Evolutionary conservation across 495 filamentous ascomycete species (phyloP).

Genomic region (Penicillium daleae): DNA sequence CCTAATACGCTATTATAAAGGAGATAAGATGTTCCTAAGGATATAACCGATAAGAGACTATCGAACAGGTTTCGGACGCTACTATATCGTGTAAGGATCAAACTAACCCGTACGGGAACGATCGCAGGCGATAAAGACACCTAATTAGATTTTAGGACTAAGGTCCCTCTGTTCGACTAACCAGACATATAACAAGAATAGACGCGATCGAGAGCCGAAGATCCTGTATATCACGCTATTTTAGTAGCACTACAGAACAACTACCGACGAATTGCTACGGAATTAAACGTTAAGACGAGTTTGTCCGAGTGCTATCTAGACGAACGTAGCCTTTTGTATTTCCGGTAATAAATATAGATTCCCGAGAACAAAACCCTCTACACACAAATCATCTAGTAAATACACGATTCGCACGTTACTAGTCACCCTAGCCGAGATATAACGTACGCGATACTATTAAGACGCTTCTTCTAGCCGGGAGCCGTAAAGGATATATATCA

Average conservation of each 20-base stretch:
- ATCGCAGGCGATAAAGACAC: neutral
- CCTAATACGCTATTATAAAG: neutral
- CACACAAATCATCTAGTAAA: neutral
- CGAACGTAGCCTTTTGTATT: neutral
- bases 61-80: neutral
- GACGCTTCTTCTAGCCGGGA: slow-evolving; percentile 6
- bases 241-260: neutral
- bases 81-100: too few relatives aligned
- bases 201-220: neutral
- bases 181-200: neutral
- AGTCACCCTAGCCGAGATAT: neutral
- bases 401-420: neutral
- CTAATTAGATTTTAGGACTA: neutral
- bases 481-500: neutral
- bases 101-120: neutral
- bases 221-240: neutral
- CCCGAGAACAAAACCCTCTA: neutral
- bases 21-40: neutral
- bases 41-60: neutral
- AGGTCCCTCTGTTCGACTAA: neutral
- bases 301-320: neutral
- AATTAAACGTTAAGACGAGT: neutral
- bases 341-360: neutral
- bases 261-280: neutral
- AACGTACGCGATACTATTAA: slow-evolving; percentile 1